Evolutionary conservation across 352 stramenopile species (phyloP).

Genomic region (Phytophthora crassamura): DNA sequence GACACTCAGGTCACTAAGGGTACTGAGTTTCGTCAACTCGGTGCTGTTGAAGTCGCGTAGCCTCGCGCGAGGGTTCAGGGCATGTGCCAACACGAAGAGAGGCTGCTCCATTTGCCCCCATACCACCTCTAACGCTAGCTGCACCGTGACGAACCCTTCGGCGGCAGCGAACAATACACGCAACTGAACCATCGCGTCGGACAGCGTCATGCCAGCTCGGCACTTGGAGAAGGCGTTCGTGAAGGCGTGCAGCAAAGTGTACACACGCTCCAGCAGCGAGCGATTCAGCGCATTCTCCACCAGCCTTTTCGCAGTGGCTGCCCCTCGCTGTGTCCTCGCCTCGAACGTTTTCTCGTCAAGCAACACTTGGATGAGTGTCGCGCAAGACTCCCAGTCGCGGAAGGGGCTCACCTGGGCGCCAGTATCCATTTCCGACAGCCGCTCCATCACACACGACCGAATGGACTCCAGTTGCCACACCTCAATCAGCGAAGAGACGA

Average conservation of each 20-base stretch:
- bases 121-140: slow-evolving; percentile 57
- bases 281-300: slow-evolving; percentile 50
- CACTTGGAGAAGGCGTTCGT: slow-evolving; percentile 35
- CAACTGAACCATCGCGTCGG: slow-evolving; percentile 55
- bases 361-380: slow-evolving; percentile 44
- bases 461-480: slow-evolving; percentile 43
- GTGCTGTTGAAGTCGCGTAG: slow-evolving; percentile 45
- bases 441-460: slow-evolving; percentile 28
- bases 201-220: slow-evolving; percentile 35
- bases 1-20: slow-evolving; percentile 65
- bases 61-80: slow-evolving; percentile 61
- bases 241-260: slow-evolving; percentile 52
- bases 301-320: slow-evolving; percentile 30
- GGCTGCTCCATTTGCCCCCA: slow-evolving; percentile 73
- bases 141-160: slow-evolving; percentile 54
- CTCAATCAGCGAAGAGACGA: slow-evolving; percentile 45
- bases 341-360: slow-evolving; percentile 52
- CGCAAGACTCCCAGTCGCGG: slow-evolving; percentile 39
- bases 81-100: slow-evolving; percentile 68
- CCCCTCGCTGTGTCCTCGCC: slow-evolving; percentile 31
- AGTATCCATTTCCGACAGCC: slow-evolving; percentile 25
- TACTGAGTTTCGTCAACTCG: slow-evolving; percentile 62
- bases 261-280: slow-evolving; percentile 47
- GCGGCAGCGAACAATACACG: slow-evolving; percentile 48
- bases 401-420: slow-evolving; percentile 32